Evolutionary conservation across 2,329 filamentous ascomycete species (phyloP).

Genomic region (Zelopaecilomyces penicillatus): DNA sequence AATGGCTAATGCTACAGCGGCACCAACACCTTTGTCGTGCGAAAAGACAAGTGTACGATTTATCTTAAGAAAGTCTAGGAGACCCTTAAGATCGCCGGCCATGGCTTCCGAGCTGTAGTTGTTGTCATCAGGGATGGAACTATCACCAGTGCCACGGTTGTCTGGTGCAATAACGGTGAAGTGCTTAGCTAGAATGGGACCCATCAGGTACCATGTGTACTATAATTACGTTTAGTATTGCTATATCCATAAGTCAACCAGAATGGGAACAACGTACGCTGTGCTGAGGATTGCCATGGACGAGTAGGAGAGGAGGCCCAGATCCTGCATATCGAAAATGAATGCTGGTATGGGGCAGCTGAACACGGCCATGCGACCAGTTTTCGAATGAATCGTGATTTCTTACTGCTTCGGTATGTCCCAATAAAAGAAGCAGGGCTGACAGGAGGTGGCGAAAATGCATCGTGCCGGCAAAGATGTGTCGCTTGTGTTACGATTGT

Average conservation of each 20-base stretch:
- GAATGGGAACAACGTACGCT: conserved; percentile 11
- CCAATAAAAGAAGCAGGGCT: too few relatives aligned
- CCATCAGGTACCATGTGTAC: conserved; percentile 30
- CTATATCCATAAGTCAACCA: background rate
- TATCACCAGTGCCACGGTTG: conserved; percentile 33
- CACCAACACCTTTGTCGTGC: conserved; percentile 37
- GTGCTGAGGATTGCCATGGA: conserved; percentile 33
- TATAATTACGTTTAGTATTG: background rate
- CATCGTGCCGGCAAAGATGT: too few relatives aligned
- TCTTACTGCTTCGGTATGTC: too few relatives aligned
- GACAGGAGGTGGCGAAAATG: too few relatives aligned
- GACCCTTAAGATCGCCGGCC: conserved; percentile 28
- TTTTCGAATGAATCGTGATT: conserved; percentile 18
- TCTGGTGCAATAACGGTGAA: conserved; percentile 36
- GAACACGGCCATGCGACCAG: conserved; percentile 28
- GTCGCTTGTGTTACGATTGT: too few relatives aligned
- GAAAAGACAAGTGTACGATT: conserved; percentile 33
- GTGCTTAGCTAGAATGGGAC: conserved; percentile 31
- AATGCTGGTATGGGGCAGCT: conserved; percentile 30
- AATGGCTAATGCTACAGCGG: conserved; percentile 31
- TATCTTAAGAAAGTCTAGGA: conserved; percentile 35
- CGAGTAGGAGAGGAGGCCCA: conserved; percentile 30
- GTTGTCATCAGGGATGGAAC: conserved; percentile 26
- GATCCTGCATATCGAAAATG: conserved; percentile 33
- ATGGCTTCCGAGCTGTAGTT: conserved; percentile 33